Conservation (phyloP, 169 alveolate genomes). For the Neospora caninum region DNA sequence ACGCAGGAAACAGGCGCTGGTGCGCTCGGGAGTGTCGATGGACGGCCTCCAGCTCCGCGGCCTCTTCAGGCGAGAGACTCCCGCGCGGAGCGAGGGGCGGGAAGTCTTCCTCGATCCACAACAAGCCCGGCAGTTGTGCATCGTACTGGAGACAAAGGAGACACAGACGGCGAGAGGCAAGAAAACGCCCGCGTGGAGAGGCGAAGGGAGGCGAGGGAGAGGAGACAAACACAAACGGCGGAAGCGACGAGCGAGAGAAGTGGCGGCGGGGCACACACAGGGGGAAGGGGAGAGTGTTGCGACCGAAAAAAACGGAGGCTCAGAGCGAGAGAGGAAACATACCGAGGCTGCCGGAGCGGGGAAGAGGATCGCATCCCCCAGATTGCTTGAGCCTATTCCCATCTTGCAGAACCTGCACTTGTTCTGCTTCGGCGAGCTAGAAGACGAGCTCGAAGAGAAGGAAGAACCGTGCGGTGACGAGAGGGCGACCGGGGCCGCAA, state of each 20-base stretch:
- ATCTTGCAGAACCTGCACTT: no score
- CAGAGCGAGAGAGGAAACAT: neutral
- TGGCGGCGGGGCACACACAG: neutral
- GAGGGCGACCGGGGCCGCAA: no score
- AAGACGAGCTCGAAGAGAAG: neutral
- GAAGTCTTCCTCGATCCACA: slow-evolving; percentile 46
- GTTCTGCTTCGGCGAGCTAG: no score
- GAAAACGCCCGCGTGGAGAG: neutral
- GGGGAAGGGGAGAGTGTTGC: neutral
- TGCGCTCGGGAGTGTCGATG: neutral
- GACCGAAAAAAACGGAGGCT: neutral
- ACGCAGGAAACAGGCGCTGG: slow-evolving; percentile 38
- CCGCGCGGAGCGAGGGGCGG: neutral
- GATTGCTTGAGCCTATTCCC: slow-evolving; percentile 30
- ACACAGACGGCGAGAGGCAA: neutral
- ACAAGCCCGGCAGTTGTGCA: slow-evolving; percentile 36
- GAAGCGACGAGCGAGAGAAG: neutral
- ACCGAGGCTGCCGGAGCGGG: slow-evolving; percentile 45
- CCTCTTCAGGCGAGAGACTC: neutral
- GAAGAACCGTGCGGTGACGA: no score
- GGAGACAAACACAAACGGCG: neutral
- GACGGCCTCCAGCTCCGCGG: neutral
- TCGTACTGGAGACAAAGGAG: slow-evolving; percentile 19
- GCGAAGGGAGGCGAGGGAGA: neutral
- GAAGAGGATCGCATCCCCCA: slow-evolving; percentile 61